A percentile compares a stretch with the other conserved stretches of the same genome.
phyloP scores from a whole-genome alignment of 1,284 basidiomycete species.

The Melampsora americana region DNA sequence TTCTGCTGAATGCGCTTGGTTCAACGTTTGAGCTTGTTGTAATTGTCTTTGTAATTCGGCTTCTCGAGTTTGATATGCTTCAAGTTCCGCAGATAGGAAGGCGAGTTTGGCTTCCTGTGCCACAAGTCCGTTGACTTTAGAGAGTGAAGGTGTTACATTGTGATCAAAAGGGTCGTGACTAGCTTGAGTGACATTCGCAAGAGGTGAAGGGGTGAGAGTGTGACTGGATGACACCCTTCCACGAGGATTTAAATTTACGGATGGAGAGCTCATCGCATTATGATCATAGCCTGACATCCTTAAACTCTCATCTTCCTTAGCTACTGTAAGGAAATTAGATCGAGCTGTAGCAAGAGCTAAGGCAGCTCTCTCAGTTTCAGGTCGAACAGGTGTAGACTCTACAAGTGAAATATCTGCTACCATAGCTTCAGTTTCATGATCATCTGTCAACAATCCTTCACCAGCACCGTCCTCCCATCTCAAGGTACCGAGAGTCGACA shows the following conservation, averaged over 20 bases:
- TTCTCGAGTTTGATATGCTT: conserved; percentile 18
- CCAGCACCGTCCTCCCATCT: conserved; percentile 35
- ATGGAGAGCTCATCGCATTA: neutral
- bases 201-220: neutral
- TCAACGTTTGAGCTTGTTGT: neutral
- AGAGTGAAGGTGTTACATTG: neutral
- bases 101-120: conserved; percentile 23
- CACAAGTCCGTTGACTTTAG: conserved; percentile 1
- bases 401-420: conserved; percentile 40
- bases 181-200: neutral
- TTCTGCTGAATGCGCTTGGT: neutral
- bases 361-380: conserved; percentile 21
- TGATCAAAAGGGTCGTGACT: neutral
- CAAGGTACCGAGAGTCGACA: conserved; percentile 23
- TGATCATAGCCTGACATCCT: neutral
- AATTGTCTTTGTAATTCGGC: conserved; percentile 16
- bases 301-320: conserved; percentile 17
- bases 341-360: conserved; percentile 34
- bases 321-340: conserved; percentile 27
- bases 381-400: conserved; percentile 19
- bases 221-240: neutral
- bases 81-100: neutral
- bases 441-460: conserved; percentile 34
- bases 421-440: conserved; percentile 39
- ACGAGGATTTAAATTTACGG: neutral